Conservation (phyloP, 2,329 filamentous ascomycete species). For the Rhexocercosporidium sp. region DNA sequence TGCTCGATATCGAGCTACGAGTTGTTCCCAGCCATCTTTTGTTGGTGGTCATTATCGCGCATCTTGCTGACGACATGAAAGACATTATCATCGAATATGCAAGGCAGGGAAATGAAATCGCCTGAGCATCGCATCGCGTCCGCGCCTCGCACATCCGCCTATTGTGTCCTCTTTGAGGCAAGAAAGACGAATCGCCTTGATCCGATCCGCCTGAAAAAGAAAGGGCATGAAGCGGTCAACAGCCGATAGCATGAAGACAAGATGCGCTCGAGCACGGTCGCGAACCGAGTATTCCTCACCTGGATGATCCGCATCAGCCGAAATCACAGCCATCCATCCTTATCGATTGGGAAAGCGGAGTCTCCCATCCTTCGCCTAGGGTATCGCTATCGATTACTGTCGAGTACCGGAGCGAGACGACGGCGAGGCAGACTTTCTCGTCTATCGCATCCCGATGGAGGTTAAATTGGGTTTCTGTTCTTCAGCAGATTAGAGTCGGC, state of each 20-base stretch:
- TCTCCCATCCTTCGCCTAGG: slow-evolving; percentile 19
- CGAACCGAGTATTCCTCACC: slow-evolving; percentile 12
- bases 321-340: slow-evolving; percentile 14
- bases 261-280: slow-evolving; percentile 19
- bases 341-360: slow-evolving; percentile 25
- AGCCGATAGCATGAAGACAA: slow-evolving; percentile 5
- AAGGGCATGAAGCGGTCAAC: slow-evolving; percentile 19
- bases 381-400: slow-evolving; percentile 18
- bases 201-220: too few species aligned
- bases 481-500: slow-evolving; percentile 12
- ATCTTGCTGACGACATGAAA: slow-evolving; percentile 22
- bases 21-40: slow-evolving; percentile 1
- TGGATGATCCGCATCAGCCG: slow-evolving; percentile 15
- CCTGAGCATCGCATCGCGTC: neutral
- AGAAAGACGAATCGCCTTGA: slow-evolving; percentile 13
- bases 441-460: slow-evolving; percentile 4
- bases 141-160: slow-evolving; percentile 1
- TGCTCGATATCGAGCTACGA: neutral
- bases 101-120: slow-evolving; percentile 1
- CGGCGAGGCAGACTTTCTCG: slow-evolving; percentile 22
- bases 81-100: slow-evolving; percentile 18
- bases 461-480: slow-evolving; percentile 4
- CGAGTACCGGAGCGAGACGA: slow-evolving; percentile 2
- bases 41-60: slow-evolving; percentile 9
- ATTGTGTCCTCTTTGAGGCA: slow-evolving; percentile 9